Base-by-base conservation (phyloP, 441 rosid species). In the Capsella rubella region DNA sequence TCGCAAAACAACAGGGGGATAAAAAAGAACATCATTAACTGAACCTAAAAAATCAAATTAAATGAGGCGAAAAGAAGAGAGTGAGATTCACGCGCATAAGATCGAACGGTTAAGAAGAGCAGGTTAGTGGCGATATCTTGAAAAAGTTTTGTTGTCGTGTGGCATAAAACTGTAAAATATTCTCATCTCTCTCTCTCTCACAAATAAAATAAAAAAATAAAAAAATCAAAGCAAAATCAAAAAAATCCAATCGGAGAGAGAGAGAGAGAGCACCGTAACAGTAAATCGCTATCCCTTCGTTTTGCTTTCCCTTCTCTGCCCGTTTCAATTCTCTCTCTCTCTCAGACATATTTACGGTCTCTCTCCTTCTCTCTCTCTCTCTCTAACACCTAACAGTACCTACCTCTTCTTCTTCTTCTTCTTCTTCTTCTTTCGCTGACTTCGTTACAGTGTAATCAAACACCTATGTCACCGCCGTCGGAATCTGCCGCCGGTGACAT, bases 351-450 rank as follows among this genome's bases (percentile, higher is more conserved):
- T 21, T 40, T 40, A 49, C 57, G 34, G 46, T 54, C 56, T 56
- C 16, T 37, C 5, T 55, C 16, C n/a, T 35, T 55, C 73, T 69
- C 65, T 69, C 56, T 57, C 10, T 32, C 60, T 55, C 73, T 69
- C 74, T 70, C 49, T 69, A 47, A 58, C 64, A 73, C 77, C 65
- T 73, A 58, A 67, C 69, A 42, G 56, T 61, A 69, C 71, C 75
- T 47, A 69, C 67, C 54, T 60, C 69, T 62, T 42, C 61, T 40
- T 8, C 54, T 62, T 43, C 63, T 64, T 18, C 68, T 42, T 54
- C 37, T 32, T 57, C 67, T 12, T 32, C 60, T 9, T 40, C 25
- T 6, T 0, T 34, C 46, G 67, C 64, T 69, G 47, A 64, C 76
- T 71, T 64, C 65, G 39, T 69, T 58, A 2, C 28, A 13, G 18